A percentile compares a stretch with the other conserved stretches of the same genome.
Evolutionary conservation across 768 basidiomycete genomes (phyloP).

Genomic region (Suillus variegatus): DNA sequence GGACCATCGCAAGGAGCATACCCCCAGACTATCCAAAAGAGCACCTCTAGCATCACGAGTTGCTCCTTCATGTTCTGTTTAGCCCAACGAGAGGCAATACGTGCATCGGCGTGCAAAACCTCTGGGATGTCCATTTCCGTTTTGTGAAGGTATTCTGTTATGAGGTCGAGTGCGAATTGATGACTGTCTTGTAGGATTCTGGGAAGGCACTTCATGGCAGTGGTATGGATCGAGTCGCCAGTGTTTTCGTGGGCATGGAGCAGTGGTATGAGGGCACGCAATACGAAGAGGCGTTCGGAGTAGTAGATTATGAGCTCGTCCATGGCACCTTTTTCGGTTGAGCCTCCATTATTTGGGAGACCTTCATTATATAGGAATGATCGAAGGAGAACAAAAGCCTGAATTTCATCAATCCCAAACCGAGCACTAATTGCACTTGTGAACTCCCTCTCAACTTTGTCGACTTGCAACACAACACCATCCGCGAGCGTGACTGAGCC

Average conservation of each 20-base stretch:
- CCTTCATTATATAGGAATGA: too few species aligned
- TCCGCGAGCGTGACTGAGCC: too few species aligned
- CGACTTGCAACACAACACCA: too few species aligned
- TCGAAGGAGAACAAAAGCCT: too few species aligned
- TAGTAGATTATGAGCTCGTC: constrained; percentile 74
- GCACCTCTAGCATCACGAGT: constrained; percentile 75
- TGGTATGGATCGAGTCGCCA: constrained; percentile 50
- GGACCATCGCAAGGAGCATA: constrained; percentile 65
- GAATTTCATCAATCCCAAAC: too few species aligned
- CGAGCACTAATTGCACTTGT: too few species aligned
- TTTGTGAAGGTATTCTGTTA: constrained; percentile 33
- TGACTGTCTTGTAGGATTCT: constrained; percentile 63
- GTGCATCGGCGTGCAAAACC: constrained; percentile 55
- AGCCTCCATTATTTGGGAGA: too few species aligned
- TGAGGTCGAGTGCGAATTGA: constrained; percentile 50
- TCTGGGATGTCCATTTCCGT: constrained; percentile 53
- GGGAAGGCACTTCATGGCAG: constrained; percentile 57
- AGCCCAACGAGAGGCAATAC: constrained; percentile 65
- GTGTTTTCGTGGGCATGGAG: constrained; percentile 69
- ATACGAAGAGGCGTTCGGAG: constrained; percentile 72
- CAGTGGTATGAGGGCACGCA: constrained; percentile 72
- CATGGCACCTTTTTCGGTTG: constrained; percentile 34
- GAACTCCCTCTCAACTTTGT: too few species aligned
- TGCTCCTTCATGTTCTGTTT: constrained; percentile 81
- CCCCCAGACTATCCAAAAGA: constrained; percentile 59